phyloP scores from a whole-genome alignment of 148 eudicot genomes.

The Agrostemma githago region DNA sequence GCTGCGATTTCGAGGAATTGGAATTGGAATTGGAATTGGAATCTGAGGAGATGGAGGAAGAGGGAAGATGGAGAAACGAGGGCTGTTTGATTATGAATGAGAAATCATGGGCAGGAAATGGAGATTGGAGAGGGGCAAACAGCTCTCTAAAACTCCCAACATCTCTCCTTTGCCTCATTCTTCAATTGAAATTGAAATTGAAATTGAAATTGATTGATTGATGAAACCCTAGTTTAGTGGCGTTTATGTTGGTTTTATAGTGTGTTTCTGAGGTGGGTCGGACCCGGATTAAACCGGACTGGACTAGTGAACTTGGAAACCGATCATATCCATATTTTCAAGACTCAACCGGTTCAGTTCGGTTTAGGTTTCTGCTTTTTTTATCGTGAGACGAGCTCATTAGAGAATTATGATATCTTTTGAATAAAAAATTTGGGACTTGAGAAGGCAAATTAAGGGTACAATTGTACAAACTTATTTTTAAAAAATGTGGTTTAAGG shows the following conservation, averaged over 20 bases:
- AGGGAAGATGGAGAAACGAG: not conserved
- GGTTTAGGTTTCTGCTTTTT: not conserved
- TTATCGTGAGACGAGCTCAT: too few species aligned
- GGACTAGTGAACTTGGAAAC: not conserved
- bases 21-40: too few species aligned
- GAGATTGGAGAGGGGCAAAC: conserved; percentile 16
- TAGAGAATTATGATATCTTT: too few species aligned
- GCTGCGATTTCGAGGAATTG: not conserved
- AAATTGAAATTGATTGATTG: not conserved
- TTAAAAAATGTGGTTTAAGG: too few species aligned
- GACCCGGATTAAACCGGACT: too few species aligned
- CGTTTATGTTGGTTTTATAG: not conserved
- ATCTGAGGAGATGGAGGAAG: not conserved
- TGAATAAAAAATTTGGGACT: too few species aligned
- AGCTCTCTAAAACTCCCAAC: not conserved
- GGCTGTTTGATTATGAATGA: not conserved
- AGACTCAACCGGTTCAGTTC: not conserved
- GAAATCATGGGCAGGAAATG: conserved; percentile 3
- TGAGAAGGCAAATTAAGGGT: too few species aligned
- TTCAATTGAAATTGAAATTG: not conserved
- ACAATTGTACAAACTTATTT: too few species aligned
- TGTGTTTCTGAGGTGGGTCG: not conserved
- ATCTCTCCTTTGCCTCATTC: conserved; percentile 13
- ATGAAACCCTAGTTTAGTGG: not conserved
- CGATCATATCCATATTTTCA: not conserved